Conservation (phyloP, 768 basidiomycete genomes). For the Tricholoma sp. region DNA sequence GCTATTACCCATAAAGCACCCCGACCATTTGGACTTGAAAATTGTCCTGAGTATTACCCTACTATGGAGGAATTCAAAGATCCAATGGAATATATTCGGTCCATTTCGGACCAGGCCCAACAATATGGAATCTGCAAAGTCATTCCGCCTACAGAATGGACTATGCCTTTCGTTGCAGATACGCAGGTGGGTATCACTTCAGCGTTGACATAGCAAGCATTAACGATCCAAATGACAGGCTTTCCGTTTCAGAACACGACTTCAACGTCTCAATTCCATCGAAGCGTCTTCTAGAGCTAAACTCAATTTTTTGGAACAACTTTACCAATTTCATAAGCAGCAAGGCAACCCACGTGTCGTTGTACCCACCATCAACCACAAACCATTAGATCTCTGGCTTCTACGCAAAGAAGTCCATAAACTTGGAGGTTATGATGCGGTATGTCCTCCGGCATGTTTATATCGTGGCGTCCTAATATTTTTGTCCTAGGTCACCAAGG, state of each 20-base stretch:
- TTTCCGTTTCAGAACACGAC: conserved; percentile 93
- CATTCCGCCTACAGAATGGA: conserved; percentile 88
- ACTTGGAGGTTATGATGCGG: conserved; percentile 82
- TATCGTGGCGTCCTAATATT: conserved; percentile 8
- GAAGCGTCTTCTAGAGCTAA: conserved; percentile 97
- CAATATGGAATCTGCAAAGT: conserved; percentile 93
- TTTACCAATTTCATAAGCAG: conserved; percentile 95
- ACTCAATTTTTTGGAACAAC: conserved; percentile 94
- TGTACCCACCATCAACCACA: conserved; percentile 93
- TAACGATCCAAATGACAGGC: conserved; percentile 38
- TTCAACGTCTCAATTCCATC: conserved; percentile 93
- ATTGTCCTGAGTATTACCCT: conserved; percentile 89
- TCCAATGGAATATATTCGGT: conserved; percentile 89
- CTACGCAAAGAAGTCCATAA: conserved; percentile 89
- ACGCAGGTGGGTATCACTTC: conserved; percentile 63
- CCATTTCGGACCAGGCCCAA: conserved; percentile 65
- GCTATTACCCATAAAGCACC: conserved; percentile 32
- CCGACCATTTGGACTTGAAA: conserved; percentile 80
- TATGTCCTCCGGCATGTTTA: conserved; percentile 33
- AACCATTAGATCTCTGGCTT: conserved; percentile 90
- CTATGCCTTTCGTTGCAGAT: conserved; percentile 93
- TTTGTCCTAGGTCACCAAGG: conserved; percentile 62
- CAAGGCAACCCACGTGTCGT: conserved; percentile 86
- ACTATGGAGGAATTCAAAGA: conserved; percentile 89
- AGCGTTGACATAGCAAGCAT: conserved; percentile 37